Conservation (phyloP, 2,329 filamentous ascomycete species). For the Onygena corvina region DNA sequence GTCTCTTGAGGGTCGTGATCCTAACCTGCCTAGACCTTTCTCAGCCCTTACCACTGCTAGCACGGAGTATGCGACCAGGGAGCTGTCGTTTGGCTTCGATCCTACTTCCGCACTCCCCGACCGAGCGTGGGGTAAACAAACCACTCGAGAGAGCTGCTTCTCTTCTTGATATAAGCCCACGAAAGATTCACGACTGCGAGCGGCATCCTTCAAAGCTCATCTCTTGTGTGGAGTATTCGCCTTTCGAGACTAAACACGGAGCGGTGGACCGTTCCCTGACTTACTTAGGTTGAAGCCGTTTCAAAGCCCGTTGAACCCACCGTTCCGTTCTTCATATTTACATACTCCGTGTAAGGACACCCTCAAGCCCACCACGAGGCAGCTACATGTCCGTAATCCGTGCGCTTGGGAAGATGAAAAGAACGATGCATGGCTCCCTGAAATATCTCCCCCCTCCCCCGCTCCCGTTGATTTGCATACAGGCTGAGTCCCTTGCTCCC, state of each 20-base stretch:
- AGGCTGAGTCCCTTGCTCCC: too few relatives aligned
- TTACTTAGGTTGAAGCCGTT: neutral
- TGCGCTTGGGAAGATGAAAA: neutral
- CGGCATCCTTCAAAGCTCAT: too few relatives aligned
- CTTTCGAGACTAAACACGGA: too few relatives aligned
- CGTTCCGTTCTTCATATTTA: neutral
- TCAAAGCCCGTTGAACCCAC: neutral
- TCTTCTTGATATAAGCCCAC: too few relatives aligned
- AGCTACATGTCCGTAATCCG: neutral
- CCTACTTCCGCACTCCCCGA: neutral
- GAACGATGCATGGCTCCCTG: too few relatives aligned
- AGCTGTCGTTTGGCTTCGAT: neutral
- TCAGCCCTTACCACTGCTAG: too few relatives aligned
- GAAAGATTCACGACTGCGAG: too few relatives aligned
- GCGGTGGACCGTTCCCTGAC: too few relatives aligned
- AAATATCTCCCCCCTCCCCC: neutral
- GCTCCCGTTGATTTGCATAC: neutral
- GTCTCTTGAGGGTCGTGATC: neutral
- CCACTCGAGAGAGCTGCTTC: neutral
- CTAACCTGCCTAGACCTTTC: neutral
- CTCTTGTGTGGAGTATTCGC: too few relatives aligned
- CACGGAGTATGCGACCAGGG: neutral
- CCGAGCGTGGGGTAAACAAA: neutral
- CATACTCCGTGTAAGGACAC: too few relatives aligned
- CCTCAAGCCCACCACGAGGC: slow-evolving; percentile 1